These are phyloP conservation scores for Fusarium keratoplasticum DNA, from an alignment of 2,329 filamentous ascomycete species.

Conservation along the genomic window DNA sequence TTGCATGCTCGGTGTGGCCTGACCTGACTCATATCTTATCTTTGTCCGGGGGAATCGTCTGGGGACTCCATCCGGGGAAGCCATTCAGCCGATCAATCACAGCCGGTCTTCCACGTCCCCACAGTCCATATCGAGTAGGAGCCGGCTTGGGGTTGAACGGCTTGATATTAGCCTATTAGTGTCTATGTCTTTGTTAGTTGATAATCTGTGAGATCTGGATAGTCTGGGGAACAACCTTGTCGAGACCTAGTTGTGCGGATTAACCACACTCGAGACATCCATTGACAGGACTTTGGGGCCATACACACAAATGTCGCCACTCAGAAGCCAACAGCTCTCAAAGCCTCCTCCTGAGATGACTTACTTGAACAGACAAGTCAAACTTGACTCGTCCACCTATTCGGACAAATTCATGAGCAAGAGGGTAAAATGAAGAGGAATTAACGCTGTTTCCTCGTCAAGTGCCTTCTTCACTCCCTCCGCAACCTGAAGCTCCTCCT, in stretches of 20 bases:
- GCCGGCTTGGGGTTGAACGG: neutral
- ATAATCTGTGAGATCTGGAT: neutral
- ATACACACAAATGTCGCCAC: neutral
- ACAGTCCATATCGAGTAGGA: constrained; percentile 31
- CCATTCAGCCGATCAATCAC: constrained; percentile 21
- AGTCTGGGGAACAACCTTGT: neutral
- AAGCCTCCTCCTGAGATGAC: neutral
- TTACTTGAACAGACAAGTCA: neutral
- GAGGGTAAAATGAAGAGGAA: neutral
- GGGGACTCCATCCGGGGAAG: constrained; percentile 1
- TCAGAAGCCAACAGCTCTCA: neutral
- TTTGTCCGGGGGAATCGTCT: constrained; percentile 2
- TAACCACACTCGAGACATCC: neutral
- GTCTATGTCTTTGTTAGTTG: neutral
- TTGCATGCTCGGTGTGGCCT: neutral
- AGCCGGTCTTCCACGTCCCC: constrained; percentile 19
- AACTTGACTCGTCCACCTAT: neutral
- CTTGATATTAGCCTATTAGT: neutral
- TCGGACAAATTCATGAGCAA: neutral
- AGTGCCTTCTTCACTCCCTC: neutral
- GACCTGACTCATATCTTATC: constrained; percentile 13
- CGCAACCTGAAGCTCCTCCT: neutral
- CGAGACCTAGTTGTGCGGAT: neutral
- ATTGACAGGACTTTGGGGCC: neutral
- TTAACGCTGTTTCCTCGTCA: neutral